Base-by-base conservation (phyloP, 108 stramenopile species). In the Skeletonema potamos region DNA sequence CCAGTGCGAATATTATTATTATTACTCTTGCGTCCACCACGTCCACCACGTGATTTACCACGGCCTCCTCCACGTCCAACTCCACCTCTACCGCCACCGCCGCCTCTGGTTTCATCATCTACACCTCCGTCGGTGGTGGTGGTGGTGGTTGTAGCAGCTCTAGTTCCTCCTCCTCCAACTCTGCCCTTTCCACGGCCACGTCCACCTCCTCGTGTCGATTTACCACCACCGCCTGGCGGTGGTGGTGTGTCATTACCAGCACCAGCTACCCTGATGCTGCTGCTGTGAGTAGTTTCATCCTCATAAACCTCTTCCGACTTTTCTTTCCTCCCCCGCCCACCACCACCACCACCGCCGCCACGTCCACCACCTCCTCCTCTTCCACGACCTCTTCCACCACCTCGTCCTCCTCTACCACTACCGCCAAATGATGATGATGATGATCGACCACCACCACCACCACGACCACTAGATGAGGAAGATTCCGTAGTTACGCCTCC, bases 151-250 rank as follows among this genome's bases (percentile, higher is more conserved):
- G 58, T 6, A 29, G 28, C 10, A 13, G 3, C 6, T 10, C 4
- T 9, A 20, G 11, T 61, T 32, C 34, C 17, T 36, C 30, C 17
- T 9, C 33, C 36, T 4, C 34, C 17, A n/a, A n/a, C n/a, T 12
- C 32, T 17, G 61, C 22, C 15, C 18, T 62, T 62, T 39, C 61
- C 34, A 34, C 32, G 32, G 61, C 33, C 36, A 24, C 36, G 28
- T 11, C 27, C 13, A 20, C 58, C 29, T 17, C 30, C 58, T 15
- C 29, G 4, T 27, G 4, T 1, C 8, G 58, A 56, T 57, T 57
- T 70, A 15, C 69, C 69, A 61, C 69, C 56, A 70, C 57, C 27
- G 56, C 58, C n/a, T n/a, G n/a, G n/a, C n/a, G n/a, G n/a, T n/a
- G n/a, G n/a, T n/a, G n/a, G n/a, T n/a, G n/a, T n/a, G n/a, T n/a